Conservation (phyloP, 2,329 filamentous ascomycete species). For the Catunica adiposa region DNA sequence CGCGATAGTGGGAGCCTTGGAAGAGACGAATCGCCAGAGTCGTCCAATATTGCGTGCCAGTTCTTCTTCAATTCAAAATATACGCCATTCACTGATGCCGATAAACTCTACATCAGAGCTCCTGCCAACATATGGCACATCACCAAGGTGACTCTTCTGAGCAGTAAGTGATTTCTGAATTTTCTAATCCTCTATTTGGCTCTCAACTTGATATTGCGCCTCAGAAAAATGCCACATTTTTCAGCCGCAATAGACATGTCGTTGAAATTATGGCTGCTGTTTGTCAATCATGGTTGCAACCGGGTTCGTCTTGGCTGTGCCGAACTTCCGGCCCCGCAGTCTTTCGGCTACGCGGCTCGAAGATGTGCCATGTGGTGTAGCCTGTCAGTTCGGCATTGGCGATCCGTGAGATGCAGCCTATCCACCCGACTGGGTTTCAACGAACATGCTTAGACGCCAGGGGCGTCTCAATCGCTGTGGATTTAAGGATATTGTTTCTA, state of each 20-base stretch:
- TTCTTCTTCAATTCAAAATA: constrained; percentile 31
- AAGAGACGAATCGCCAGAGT: too few species aligned
- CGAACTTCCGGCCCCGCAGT: neutral
- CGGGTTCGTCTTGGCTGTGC: neutral
- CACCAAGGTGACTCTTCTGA: constrained; percentile 39
- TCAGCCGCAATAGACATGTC: constrained; percentile 5
- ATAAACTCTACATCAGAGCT: constrained; percentile 18
- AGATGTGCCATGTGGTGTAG: neutral
- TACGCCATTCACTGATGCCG: constrained; percentile 33
- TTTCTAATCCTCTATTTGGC: neutral
- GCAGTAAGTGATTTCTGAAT: constrained; percentile 31
- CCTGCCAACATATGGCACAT: constrained; percentile 30
- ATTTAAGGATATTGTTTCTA: too few species aligned
- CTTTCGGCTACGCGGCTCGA: constrained; percentile 5
- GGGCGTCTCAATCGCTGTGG: neutral
- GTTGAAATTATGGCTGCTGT: constrained; percentile 4
- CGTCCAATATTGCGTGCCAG: neutral
- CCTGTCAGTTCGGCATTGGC: neutral
- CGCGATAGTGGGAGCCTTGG: too few species aligned
- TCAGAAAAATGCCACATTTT: neutral
- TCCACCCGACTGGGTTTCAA: neutral
- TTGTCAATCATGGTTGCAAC: neutral
- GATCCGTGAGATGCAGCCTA: neutral
- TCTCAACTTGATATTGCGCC: neutral
- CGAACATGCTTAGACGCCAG: neutral